phyloP scores from a whole-genome alignment of 2,329 filamentous ascomycete genomes.

The Exophiala spinifera region DNA sequence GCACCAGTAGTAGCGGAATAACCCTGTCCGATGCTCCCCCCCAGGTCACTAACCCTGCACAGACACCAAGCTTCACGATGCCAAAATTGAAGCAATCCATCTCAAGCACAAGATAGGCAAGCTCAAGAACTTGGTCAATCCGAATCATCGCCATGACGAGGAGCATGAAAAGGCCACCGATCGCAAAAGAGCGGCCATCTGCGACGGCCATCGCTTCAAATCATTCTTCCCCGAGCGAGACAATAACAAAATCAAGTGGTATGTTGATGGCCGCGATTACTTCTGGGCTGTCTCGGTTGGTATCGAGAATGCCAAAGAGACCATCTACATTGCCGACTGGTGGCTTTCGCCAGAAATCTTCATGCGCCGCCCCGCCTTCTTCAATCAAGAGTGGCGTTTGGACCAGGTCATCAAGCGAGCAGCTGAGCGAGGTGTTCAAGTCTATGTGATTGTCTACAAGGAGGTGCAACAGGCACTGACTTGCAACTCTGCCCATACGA shows the following conservation, averaged over 20 bases:
- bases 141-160: conserved; percentile 89
- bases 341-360: conserved; percentile 76
- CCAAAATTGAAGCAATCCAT: conserved; percentile 54
- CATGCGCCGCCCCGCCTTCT: conserved; percentile 76
- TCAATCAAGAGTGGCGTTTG: conserved; percentile 79
- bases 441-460: conserved; percentile 89
- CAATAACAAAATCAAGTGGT: conserved; percentile 91
- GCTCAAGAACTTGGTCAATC: conserved; percentile 69
- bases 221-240: conserved; percentile 86
- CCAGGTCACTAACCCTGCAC: conserved; percentile 11
- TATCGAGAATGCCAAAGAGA: conserved; percentile 84
- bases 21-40: background rate
- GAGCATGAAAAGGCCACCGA: conserved; percentile 83
- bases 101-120: conserved; percentile 63
- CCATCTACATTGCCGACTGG: conserved; percentile 96
- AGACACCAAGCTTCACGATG: conserved; percentile 39
- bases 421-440: conserved; percentile 90
- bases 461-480: conserved; percentile 78
- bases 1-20: background rate
- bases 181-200: conserved; percentile 69
- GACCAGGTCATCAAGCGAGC: conserved; percentile 83
- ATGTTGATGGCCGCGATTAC: conserved; percentile 92
- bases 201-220: conserved; percentile 75
- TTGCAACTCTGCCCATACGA: conserved; percentile 91
- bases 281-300: conserved; percentile 91